Percentiles rank a stretch among this genome's conserved stretches.
phyloP scores from a whole-genome alignment of 2,329 filamentous ascomycete genomes.

The Diplodia mutila region DNA sequence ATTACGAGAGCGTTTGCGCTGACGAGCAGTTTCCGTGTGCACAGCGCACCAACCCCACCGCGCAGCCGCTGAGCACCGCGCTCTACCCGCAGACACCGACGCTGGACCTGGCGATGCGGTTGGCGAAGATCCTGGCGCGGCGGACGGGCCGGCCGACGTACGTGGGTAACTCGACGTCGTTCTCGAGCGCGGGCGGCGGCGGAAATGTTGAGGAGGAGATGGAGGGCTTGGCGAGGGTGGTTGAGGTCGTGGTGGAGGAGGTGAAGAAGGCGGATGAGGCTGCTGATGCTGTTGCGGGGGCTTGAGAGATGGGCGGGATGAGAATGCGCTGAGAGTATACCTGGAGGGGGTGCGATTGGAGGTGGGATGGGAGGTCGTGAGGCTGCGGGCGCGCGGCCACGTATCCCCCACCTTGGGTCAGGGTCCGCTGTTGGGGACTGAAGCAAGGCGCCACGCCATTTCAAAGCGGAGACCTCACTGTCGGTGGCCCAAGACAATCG shows the following conservation, averaged over 20 bases:
- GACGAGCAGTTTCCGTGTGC: background rate
- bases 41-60: slow-evolving; percentile 44
- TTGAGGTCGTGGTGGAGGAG: slow-evolving; percentile 67
- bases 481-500: background rate
- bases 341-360: background rate
- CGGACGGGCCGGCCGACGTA: slow-evolving; percentile 78
- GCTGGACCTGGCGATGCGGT: slow-evolving; percentile 81
- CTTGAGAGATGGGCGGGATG: background rate
- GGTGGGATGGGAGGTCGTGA: background rate
- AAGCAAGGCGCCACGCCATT: background rate
- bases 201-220: slow-evolving; percentile 92
- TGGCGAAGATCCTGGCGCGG: slow-evolving; percentile 82
- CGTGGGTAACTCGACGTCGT: slow-evolving; percentile 83
- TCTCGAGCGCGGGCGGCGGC: slow-evolving; percentile 69
- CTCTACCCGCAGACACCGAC: slow-evolving; percentile 77
- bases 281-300: background rate
- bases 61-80: slow-evolving; percentile 73
- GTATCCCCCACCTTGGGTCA: background rate
- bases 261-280: slow-evolving; percentile 38
- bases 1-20: background rate
- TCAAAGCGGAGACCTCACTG: background rate
- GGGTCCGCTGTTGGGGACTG: background rate
- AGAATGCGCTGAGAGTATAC: background rate
- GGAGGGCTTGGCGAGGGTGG: slow-evolving; percentile 77
- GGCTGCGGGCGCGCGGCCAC: background rate